Evolutionary conservation across 371 early-diverging fungal species (phyloP), one percentile per base, ranked within the genome.

Genomic region (Mortierella sp.): DNA sequence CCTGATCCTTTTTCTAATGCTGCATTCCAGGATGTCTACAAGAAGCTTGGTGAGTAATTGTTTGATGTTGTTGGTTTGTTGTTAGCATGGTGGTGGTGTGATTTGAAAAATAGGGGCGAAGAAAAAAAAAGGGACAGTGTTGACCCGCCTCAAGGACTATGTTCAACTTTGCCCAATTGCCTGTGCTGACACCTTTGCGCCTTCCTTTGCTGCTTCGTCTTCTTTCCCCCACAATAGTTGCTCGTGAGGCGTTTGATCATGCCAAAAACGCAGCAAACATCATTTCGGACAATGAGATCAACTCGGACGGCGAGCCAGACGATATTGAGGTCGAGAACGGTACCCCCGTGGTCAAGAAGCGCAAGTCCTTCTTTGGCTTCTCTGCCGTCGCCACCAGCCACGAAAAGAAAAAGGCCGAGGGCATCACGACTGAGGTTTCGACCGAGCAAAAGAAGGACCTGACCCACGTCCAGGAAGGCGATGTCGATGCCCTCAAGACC

Each of bases 311-410:
- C 26, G 86, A 86, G 26, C 86, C 86, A 50, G 86, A 86, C n/a
- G 86, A 86, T 21, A 86, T 86, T 44, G 86, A 86, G 50, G 76
- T 86, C 50, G 79, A 86, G 70, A 79, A 76, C 34, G 86, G 86
- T 14, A 82, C 78, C 9, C 82, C 86, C 16, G 69, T 86, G 34
- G 79, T 86, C 77, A 86, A 86, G 86, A 86, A 86, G 75, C 88
- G 88, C 80, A 86, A 86, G 75, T 86, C 88, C 40, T 88, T 82
- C 88, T 86, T 88, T 72, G 79, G 81, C 19, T 82, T 86, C 72
- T 82, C 83, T 5, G 88, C 80, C 40, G 79, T 80, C n/a, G 76
- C 82, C n/a, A 83, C 88, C 2, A 75, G 73, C 37, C 81, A 87
- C 40, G 88, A 81, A 43, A 87, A 82, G 82, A 80, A 70, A 34